phyloP scores from a whole-genome alignment of 2,329 filamentous ascomycete species.

The Chaetomium strumarium region DNA sequence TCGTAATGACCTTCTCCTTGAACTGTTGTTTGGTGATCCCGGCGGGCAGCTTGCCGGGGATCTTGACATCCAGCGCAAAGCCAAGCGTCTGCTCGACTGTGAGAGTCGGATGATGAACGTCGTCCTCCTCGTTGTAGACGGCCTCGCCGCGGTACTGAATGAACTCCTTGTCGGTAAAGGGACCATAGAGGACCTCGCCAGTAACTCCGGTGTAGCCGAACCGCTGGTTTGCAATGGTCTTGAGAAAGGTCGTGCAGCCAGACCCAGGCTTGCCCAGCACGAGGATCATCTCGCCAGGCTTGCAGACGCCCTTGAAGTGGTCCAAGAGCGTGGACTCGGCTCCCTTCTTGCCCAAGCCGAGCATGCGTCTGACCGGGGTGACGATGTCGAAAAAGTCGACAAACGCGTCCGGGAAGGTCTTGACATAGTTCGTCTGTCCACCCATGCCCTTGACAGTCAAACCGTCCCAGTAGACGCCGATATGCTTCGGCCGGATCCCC shows the following conservation, averaged over 20 bases:
- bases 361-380: conserved; percentile 54
- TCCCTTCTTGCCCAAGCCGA: conserved; percentile 63
- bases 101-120: conserved; percentile 77
- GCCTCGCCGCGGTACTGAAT: conserved; percentile 73
- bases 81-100: conserved; percentile 82
- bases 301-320: conserved; percentile 62
- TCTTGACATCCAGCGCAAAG: conserved; percentile 80
- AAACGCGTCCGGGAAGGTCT: conserved; percentile 73
- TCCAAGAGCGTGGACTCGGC: conserved; percentile 68
- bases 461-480: conserved; percentile 73
- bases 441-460: conserved; percentile 72
- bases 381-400: conserved; percentile 71
- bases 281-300: conserved; percentile 83
- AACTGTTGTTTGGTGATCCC: conserved; percentile 66
- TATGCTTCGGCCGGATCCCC: conserved; percentile 74
- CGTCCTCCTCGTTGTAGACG: conserved; percentile 82
- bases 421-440: conserved; percentile 64
- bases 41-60: conserved; percentile 70
- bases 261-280: conserved; percentile 73
- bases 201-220: conserved; percentile 48
- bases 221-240: conserved; percentile 61
- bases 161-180: conserved; percentile 65
- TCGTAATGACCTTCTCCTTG: conserved; percentile 67
- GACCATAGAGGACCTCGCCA: conserved; percentile 73
- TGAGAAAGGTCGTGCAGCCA: conserved; percentile 65